A percentile compares a stretch with the other conserved stretches of the same genome.
Evolutionary conservation across 140 eudicot species (phyloP).

Genomic region (Eryngium alpinum): DNA sequence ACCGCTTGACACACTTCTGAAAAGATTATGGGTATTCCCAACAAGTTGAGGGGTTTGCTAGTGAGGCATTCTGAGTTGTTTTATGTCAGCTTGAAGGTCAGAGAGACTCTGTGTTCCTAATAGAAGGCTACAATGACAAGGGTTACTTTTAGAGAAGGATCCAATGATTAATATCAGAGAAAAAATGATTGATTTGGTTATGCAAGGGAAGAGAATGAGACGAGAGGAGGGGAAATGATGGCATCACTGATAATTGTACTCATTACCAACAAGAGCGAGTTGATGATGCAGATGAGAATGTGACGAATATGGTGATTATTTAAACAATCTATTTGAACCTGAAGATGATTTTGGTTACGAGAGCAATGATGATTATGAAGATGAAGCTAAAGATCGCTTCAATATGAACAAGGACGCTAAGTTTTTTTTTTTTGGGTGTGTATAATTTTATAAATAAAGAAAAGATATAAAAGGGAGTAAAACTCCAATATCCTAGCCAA

Average conservation of each 20-base stretch:
- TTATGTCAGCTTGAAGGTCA: constrained; percentile 78
- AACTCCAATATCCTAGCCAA: no score
- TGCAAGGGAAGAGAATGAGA: constrained; percentile 47
- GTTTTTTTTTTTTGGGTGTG: no score
- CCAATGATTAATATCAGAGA: constrained; percentile 23
- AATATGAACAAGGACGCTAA: constrained; percentile 13
- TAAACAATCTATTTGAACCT: constrained; percentile 22
- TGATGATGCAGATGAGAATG: constrained; percentile 1
- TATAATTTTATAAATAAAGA: no score
- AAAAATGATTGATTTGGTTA: constrained; percentile 35
- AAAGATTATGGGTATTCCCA: constrained; percentile 80
- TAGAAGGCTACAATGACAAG: no score
- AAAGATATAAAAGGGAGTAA: no score
- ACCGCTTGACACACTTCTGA: constrained; percentile 66
- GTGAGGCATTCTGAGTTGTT: constrained; percentile 57
- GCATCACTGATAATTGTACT: background rate
- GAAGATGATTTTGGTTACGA: constrained; percentile 30
- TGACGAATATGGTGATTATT: constrained; percentile 32
- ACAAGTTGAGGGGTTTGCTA: constrained; percentile 5
- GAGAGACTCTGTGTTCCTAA: constrained; percentile 85
- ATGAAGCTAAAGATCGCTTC: constrained; percentile 4
- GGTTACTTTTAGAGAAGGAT: constrained; percentile 40
- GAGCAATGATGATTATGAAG: constrained; percentile 24
- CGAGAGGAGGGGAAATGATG: constrained; percentile 29
- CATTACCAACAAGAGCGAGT: background rate